Evolutionary conservation across 805 yeast genomes (phyloP).

Genomic region (Clavispora vitiphila): DNA sequence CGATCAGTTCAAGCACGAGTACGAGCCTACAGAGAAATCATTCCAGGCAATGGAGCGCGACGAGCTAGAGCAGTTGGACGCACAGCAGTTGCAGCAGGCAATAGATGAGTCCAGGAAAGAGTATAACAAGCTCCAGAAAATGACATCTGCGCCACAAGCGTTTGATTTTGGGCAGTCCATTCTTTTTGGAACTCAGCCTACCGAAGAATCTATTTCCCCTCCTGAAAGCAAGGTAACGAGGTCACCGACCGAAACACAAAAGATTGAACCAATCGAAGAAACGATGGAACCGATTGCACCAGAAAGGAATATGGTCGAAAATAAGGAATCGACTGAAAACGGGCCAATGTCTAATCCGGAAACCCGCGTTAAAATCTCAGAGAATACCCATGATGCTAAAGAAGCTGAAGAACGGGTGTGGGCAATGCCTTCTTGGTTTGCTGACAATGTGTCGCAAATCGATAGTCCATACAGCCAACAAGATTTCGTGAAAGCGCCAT

Average conservation of each 20-base stretch:
- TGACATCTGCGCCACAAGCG: too few species aligned
- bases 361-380: too few species aligned
- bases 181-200: too few species aligned
- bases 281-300: too few species aligned
- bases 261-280: too few species aligned
- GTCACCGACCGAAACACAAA: too few species aligned
- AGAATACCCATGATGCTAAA: too few species aligned
- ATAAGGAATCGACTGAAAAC: too few species aligned
- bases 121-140: slow-evolving; percentile 22
- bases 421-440: slow-evolving; percentile 25
- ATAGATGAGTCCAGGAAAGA: slow-evolving; percentile 45
- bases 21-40: slow-evolving; percentile 3
- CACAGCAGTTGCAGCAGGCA: slow-evolving; percentile 41
- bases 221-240: too few species aligned
- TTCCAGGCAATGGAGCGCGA: background rate
- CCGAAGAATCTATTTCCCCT: too few species aligned
- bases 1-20: slow-evolving; percentile 20
- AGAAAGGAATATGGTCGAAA: too few species aligned
- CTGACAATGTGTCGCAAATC: slow-evolving; percentile 8
- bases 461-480: slow-evolving; percentile 5
- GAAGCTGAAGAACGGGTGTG: background rate
- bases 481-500: slow-evolving; percentile 8
- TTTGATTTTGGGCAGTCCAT: slow-evolving; percentile 19
- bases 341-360: too few species aligned
- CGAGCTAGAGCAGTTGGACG: slow-evolving; percentile 18